Base-by-base conservation (phyloP, 805 yeast genomes). In the Lipomyces yamanashiensis region DNA sequence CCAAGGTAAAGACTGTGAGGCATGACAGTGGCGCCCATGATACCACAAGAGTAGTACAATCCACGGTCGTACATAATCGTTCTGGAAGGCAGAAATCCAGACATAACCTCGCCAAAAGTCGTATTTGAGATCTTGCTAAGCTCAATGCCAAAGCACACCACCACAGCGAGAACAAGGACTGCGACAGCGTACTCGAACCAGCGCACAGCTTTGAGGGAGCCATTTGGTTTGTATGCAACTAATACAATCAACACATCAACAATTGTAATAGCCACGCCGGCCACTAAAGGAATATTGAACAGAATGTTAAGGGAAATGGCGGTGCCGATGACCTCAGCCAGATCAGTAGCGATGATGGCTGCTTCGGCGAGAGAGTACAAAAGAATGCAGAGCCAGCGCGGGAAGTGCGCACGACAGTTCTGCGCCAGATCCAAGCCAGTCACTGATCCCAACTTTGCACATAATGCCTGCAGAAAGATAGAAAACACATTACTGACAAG, bases 311-410 rank as follows among this genome's bases (percentile, higher is more conserved):
- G 81, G 0, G 98, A 88, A 62, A 93, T 91, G 2, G 98, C 98
- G 2, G 97, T 90, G n/a, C 99, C 99, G 33, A 95, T 93, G 41
- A 93, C 97, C 74, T 93, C 98, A 0, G 99, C 98, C 68, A 95
- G 82, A 77, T 93, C 99, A 0, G 98, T 93, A 1, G 98, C 97
- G 49, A 93, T 86, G 63, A 93, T 93, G 21, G 98, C 96, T 19
- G 88, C 77, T 72, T 93, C 98, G 0, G 98, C 96, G 66, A 92
- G 81, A 1, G 86, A 74, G 74, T 93, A 92, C 28, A 92, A 77
- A 37, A 82, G 71, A 43, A 74, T 62, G 40, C 76, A 68, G 39
- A 89, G 71, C 64, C 81, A 81, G 59, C 77, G 79, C 1, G 92
- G 87, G 48, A 92, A 77, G 75, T 92, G 90, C 54, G 82, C 84